Evolutionary conservation across 805 yeast genomes (phyloP).

Genomic region (Candida hungchunana): DNA sequence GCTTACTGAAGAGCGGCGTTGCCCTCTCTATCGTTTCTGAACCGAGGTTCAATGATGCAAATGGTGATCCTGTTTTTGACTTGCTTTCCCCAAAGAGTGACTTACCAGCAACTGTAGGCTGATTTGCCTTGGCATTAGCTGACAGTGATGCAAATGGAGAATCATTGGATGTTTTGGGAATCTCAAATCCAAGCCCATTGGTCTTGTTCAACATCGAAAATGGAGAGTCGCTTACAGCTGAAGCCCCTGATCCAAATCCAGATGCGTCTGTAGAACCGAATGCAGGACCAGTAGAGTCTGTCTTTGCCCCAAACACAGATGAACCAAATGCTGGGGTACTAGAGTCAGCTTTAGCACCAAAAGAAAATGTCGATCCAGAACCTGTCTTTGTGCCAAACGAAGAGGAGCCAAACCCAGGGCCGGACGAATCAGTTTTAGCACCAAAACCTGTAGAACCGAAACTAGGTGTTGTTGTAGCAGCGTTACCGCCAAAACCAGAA

Average conservation of each 20-base stretch:
- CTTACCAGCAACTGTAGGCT: neutral
- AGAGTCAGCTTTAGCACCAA: too few species aligned
- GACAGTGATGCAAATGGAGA: conserved; percentile 12
- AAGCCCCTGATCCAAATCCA: conserved; percentile 3
- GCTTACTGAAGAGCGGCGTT: too few species aligned
- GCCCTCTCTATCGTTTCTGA: too few species aligned
- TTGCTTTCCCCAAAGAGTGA: neutral
- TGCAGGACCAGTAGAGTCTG: conserved; percentile 1
- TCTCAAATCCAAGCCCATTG: too few species aligned
- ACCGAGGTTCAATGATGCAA: conserved; percentile 21
- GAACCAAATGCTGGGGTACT: conserved; percentile 23
- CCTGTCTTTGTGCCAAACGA: too few species aligned
- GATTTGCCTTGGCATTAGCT: neutral
- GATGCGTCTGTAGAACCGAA: conserved; percentile 13
- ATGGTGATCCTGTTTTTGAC: conserved; percentile 23
- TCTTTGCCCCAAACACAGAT: conserved; percentile 16
- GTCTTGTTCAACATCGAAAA: conserved; percentile 7
- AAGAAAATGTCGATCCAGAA: too few species aligned
- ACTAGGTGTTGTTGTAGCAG: conserved; percentile 16
- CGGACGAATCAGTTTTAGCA: conserved; percentile 2
- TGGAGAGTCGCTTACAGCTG: conserved; percentile 7
- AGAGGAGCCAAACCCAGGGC: conserved; percentile 10
- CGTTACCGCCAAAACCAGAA: conserved; percentile 1
- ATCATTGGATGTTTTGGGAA: neutral
- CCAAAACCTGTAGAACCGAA: conserved; percentile 28